phyloP scores from a whole-genome alignment of 768 basidiomycete genomes.

The Rhizopogon salebrosus region DNA sequence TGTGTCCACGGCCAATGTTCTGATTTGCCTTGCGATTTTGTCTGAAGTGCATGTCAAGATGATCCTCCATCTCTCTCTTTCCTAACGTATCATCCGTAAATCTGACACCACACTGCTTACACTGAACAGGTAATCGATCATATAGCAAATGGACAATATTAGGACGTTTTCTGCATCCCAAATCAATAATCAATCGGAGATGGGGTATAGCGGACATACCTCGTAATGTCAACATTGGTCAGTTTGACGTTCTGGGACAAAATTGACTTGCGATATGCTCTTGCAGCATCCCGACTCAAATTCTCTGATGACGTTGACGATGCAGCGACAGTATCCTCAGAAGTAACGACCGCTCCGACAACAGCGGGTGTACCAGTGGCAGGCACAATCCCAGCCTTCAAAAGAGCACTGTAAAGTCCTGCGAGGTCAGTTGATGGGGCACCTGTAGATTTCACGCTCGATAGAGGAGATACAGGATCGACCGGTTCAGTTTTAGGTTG shows the following conservation, averaged over 20 bases:
- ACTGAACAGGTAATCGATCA: conserved; percentile 70
- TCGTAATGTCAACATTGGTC: conserved; percentile 63
- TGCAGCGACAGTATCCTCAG: conserved; percentile 28
- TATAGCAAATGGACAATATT: conserved; percentile 65
- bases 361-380: conserved; percentile 47
- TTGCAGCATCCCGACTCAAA: conserved; percentile 38
- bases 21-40: conserved; percentile 84
- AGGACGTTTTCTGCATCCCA: conserved; percentile 48
- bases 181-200: neutral
- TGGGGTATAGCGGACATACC: conserved; percentile 37
- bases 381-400: conserved; percentile 77
- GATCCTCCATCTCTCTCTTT: conserved; percentile 76
- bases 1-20: conserved; percentile 77
- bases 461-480: conserved; percentile 25
- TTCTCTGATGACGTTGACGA: conserved; percentile 28
- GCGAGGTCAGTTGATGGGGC: conserved; percentile 37
- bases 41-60: conserved; percentile 95
- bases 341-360: conserved; percentile 33
- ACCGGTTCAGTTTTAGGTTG: conserved; percentile 26
- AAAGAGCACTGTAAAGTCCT: conserved; percentile 58
- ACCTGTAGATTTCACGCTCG: conserved; percentile 18
- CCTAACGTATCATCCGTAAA: conserved; percentile 71
- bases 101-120: conserved; percentile 90
- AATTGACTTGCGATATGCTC: conserved; percentile 57
- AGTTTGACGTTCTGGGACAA: conserved; percentile 58